phyloP scores from a whole-genome alignment of 805 yeast species.

The Saccharomycopsis lassenensis region DNA sequence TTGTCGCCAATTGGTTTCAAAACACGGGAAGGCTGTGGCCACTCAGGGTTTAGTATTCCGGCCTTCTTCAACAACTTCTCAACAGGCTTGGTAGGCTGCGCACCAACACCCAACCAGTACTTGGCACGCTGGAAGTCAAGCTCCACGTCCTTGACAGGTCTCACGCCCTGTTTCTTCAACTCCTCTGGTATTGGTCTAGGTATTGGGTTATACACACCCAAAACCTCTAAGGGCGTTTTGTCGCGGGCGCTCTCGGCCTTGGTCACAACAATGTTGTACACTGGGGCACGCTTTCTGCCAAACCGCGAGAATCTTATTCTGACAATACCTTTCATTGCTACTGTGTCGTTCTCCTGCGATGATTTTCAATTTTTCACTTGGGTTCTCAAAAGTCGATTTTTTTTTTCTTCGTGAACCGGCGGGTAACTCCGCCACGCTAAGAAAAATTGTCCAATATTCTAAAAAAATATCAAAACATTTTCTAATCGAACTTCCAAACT shows the following conservation, averaged over 20 bases:
- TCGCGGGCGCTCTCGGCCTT: conserved; percentile 66
- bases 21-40: conserved; percentile 44
- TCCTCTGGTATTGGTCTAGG: conserved; percentile 48
- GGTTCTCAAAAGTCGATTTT: too few relatives aligned
- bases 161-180: conserved; percentile 44
- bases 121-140: conserved; percentile 83
- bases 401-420: too few relatives aligned
- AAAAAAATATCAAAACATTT: too few relatives aligned
- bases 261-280: conserved; percentile 87
- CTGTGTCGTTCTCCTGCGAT: too few relatives aligned
- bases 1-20: conserved; percentile 21
- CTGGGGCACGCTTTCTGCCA: conserved; percentile 80
- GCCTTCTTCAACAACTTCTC: conserved; percentile 66
- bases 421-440: too few relatives aligned
- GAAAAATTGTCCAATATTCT: too few relatives aligned
- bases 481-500: background rate
- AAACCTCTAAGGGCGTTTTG: conserved; percentile 82
- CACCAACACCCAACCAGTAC: conserved; percentile 97
- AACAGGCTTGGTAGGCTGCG: conserved; percentile 83
- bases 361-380: too few relatives aligned
- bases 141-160: conserved; percentile 66
- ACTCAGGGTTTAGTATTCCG: conserved; percentile 50
- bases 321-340: conserved; percentile 67
- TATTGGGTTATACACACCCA: conserved; percentile 86
- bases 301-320: conserved; percentile 87